Base-by-base conservation (phyloP, 352 stramenopile genomes). In the Pythium phragmiticola region DNA sequence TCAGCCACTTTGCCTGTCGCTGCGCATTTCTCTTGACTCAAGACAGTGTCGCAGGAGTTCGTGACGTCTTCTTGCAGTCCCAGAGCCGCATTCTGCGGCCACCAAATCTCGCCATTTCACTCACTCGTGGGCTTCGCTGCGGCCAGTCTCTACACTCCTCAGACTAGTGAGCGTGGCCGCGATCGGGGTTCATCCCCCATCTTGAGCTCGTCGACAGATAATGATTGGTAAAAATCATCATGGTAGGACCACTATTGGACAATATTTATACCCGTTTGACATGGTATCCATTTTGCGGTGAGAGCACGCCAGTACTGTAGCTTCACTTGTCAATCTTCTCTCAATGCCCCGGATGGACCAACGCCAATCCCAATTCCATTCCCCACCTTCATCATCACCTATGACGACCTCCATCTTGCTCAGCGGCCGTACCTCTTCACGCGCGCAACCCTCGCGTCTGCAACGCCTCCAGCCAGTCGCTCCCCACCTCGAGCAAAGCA, bases 161-260 rank as follows among this genome's bases (percentile, higher is more conserved):
- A 76, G 74, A 84, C 41, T 78, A 21, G 63, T 88, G 47, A 88
- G 81, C 63, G 85, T 91, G 51, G 73, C 70, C n/a, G 88, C 82
- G 33, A 19, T 66, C n/a, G n/a, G n/a, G n/a, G n/a, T n/a, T n/a
- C n/a, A n/a, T n/a, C n/a, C n/a, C n/a, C n/a, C n/a, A n/a, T n/a
- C n/a, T n/a, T n/a, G n/a, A n/a, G 48, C 23, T 3, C 11, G 53
- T 7, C 23, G 19, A 28, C 26, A 28, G 26, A 28, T 28, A 28
- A 2, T 28, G 26, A 28, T 28, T 28, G 26, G 26, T 28, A 4
- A 28, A 4, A 28, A 28, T 28, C 26, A 28, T 28, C 26, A 2
- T 2, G 26, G 4, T 28, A 4, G 26, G 26, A 28, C 26, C 26
- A 4, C 26, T 28, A 28, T 28, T 28, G 4, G 26, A 28, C 26